Conservation (phyloP, 257 asterid genomes). For the Nicotiana attenuata region DNA sequence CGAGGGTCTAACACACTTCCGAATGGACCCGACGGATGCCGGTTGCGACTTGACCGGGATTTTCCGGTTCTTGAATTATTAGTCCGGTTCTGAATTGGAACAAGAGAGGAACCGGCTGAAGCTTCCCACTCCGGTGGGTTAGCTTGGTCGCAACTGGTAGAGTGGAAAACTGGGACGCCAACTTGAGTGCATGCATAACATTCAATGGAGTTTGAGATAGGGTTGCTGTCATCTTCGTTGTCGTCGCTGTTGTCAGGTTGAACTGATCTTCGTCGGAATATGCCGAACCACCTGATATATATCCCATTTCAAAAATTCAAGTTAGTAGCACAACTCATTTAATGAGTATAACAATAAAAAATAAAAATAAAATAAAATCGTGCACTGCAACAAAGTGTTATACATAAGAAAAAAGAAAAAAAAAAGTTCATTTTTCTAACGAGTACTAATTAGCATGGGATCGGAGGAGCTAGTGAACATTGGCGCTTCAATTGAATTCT, state of each 20-base stretch:
- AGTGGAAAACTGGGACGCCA: conserved; percentile 87
- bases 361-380: neutral
- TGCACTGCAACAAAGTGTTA: neutral
- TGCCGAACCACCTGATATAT: conserved; percentile 60
- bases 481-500: no score
- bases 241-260: conserved; percentile 36
- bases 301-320: neutral
- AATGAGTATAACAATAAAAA: neutral
- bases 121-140: conserved; percentile 94
- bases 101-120: conserved; percentile 77
- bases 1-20: conserved; percentile 76
- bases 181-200: conserved; percentile 89
- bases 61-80: conserved; percentile 18
- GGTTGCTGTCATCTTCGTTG: conserved; percentile 19
- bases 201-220: conserved; percentile 33
- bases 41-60: conserved; percentile 11
- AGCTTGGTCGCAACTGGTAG: conserved; percentile 84
- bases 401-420: no score
- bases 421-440: neutral
- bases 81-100: conserved; percentile 52
- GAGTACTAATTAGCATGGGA: neutral
- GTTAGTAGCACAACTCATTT: neutral
- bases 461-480: neutral
- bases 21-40: conserved; percentile 19
- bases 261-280: conserved; percentile 41